Percentiles rank a stretch among this genome's conserved stretches.
Evolutionary conservation across 768 basidiomycete genomes (phyloP).

Genomic region (Tylopilus sp.): DNA sequence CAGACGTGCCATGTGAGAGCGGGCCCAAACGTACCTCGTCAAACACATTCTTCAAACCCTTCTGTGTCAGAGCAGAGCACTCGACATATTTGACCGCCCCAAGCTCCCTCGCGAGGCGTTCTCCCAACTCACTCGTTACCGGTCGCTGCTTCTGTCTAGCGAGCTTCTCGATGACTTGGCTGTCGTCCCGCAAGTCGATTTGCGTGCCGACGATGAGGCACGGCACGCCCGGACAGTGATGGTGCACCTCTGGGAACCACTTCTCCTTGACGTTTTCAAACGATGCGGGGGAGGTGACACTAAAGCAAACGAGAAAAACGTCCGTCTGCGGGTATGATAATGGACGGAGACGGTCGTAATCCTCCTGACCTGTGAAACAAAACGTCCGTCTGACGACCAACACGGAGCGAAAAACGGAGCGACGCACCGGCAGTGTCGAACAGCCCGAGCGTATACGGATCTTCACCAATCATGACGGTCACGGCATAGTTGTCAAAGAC

Average conservation of each 20-base stretch:
- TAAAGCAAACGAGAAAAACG: slow-evolving; percentile 99
- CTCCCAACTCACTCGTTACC: slow-evolving; percentile 83
- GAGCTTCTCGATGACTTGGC: slow-evolving; percentile 91
- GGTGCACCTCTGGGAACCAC: slow-evolving; percentile 99
- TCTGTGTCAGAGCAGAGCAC: slow-evolving; percentile 98
- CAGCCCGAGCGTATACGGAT: slow-evolving; percentile 96
- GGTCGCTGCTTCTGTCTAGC: slow-evolving; percentile 95
- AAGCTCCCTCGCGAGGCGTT: slow-evolving; percentile 92
- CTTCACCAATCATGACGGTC: slow-evolving; percentile 99
- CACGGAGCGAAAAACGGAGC: neutral
- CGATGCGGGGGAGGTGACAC: slow-evolving; percentile 95
- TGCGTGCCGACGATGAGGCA: slow-evolving; percentile 99
- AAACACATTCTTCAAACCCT: slow-evolving; percentile 99
- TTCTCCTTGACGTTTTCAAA: slow-evolving; percentile 99
- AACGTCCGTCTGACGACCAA: slow-evolving; percentile 7
- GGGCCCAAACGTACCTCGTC: slow-evolving; percentile 75
- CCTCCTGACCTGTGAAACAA: slow-evolving; percentile 80
- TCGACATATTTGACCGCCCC: slow-evolving; percentile 99
- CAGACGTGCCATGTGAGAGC: neutral
- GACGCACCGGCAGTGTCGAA: slow-evolving; percentile 97
- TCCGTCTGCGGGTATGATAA: slow-evolving; percentile 99
- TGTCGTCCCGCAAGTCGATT: slow-evolving; percentile 93
- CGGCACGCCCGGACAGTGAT: slow-evolving; percentile 98
- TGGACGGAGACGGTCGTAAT: slow-evolving; percentile 98
- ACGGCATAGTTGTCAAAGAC: slow-evolving; percentile 98